These are phyloP conservation scores for Lodderomyces margitis DNA, from an alignment of 1,139 yeast species.

Conservation along the genomic window DNA sequence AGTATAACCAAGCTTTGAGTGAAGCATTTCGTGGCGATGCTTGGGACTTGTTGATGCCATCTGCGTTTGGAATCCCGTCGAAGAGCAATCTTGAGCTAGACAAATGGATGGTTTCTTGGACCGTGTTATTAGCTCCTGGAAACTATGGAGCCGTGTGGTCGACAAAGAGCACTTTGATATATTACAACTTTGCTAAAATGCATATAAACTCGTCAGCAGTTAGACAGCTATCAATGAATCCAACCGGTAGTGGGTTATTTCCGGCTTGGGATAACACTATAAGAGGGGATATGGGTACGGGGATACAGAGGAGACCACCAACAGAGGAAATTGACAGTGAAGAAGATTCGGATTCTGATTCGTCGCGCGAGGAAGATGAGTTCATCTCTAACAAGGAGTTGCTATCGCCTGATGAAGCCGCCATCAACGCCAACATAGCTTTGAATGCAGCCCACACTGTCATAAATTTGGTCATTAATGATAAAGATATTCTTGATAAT, in stretches of 20 bases:
- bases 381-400: slow-evolving; percentile 38
- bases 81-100: slow-evolving; percentile 65
- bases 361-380: slow-evolving; percentile 28
- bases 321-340: neutral
- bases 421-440: slow-evolving; percentile 49
- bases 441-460: slow-evolving; percentile 64
- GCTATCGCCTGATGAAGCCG: slow-evolving; percentile 35
- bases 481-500: slow-evolving; percentile 56
- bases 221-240: slow-evolving; percentile 41
- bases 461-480: slow-evolving; percentile 55
- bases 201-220: slow-evolving; percentile 62
- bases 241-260: slow-evolving; percentile 26
- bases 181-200: slow-evolving; percentile 75
- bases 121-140: slow-evolving; percentile 63
- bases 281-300: neutral
- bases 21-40: slow-evolving; percentile 61
- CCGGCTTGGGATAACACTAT: slow-evolving; percentile 35
- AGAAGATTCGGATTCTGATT: slow-evolving; percentile 23
- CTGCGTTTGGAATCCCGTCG: slow-evolving; percentile 66
- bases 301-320: slow-evolving; percentile 3
- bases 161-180: slow-evolving; percentile 65
- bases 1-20: slow-evolving; percentile 64
- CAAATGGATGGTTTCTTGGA: slow-evolving; percentile 83
- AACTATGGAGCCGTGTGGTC: slow-evolving; percentile 66
- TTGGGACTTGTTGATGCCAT: slow-evolving; percentile 60